Conservation (phyloP, 768 basidiomycete species). For the Infundibulicybe gibba region DNA sequence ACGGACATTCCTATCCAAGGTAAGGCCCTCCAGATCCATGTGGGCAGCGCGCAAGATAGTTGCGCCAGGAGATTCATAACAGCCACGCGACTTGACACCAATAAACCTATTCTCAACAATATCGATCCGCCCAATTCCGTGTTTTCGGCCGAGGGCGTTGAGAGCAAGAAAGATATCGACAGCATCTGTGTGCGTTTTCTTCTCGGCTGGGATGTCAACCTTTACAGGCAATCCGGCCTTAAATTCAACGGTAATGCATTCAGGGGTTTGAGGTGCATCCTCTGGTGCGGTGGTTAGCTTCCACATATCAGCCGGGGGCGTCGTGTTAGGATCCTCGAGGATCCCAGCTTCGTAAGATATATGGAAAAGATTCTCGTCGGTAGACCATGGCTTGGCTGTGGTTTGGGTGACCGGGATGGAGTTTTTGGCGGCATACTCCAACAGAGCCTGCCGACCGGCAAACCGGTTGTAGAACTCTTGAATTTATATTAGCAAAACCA, state of each 20-base stretch:
- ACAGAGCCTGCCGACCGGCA: conserved; percentile 90
- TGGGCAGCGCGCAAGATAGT: conserved; percentile 95
- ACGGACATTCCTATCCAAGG: conserved; percentile 96
- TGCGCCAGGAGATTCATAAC: conserved; percentile 96
- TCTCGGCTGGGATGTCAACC: conserved; percentile 54
- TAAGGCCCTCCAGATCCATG: conserved; percentile 95
- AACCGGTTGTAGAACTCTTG: conserved; percentile 96
- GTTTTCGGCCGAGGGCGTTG: conserved; percentile 89
- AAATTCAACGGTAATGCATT: conserved; percentile 85
- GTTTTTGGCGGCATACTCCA: conserved; percentile 84
- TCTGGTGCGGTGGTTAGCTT: conserved; percentile 88
- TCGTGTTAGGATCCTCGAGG: conserved; percentile 93
- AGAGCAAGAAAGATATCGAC: conserved; percentile 93
- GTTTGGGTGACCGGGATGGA: conserved; percentile 94
- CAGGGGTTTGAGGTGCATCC: conserved; percentile 73
- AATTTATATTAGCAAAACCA: conserved; percentile 1
- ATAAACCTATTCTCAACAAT: conserved; percentile 99
- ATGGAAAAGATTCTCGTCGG: conserved; percentile 99
- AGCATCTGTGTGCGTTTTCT: conserved; percentile 76
- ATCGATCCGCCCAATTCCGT: conserved; percentile 96
- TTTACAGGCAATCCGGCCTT: conserved; percentile 82
- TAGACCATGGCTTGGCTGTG: conserved; percentile 97
- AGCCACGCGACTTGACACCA: conserved; percentile 98
- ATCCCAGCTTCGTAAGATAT: conserved; percentile 99
- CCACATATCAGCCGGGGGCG: conserved; percentile 98